Evolutionary conservation across 257 asterid species (phyloP).

Genomic region (Nicotiana tomentosiformis): DNA sequence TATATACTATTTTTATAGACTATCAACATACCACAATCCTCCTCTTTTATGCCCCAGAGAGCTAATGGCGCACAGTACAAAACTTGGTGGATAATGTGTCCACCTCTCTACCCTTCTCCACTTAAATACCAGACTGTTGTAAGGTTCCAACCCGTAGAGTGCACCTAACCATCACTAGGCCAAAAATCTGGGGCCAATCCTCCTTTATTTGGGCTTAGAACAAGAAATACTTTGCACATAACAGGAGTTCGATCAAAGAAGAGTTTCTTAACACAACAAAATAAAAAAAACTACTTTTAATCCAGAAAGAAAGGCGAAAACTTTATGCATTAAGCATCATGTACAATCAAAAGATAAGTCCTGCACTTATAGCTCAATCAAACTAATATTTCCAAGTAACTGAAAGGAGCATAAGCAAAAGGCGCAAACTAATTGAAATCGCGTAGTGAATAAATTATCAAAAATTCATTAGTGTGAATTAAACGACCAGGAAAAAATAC

Average conservation of each 20-base stretch:
- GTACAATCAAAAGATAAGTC: background rate
- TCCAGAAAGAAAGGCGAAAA: background rate
- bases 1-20: no score
- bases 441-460: constrained; percentile 34
- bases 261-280: background rate
- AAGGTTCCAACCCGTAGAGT: no score
- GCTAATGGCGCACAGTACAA: no score
- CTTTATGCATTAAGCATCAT: background rate
- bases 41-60: background rate
- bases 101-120: no score
- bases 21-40: background rate
- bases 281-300: background rate
- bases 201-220: background rate
- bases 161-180: no score
- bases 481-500: constrained; percentile 87
- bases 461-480: constrained; percentile 81
- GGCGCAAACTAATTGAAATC: background rate
- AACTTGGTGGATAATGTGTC: no score
- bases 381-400: background rate
- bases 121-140: no score
- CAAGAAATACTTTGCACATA: background rate
- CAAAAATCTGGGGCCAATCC: background rate
- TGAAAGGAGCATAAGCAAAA: background rate
- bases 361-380: background rate
- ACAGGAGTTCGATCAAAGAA: background rate